phyloP scores from a whole-genome alignment of 2,329 filamentous ascomycete genomes.

The Pestalotiopsis sp. region DNA sequence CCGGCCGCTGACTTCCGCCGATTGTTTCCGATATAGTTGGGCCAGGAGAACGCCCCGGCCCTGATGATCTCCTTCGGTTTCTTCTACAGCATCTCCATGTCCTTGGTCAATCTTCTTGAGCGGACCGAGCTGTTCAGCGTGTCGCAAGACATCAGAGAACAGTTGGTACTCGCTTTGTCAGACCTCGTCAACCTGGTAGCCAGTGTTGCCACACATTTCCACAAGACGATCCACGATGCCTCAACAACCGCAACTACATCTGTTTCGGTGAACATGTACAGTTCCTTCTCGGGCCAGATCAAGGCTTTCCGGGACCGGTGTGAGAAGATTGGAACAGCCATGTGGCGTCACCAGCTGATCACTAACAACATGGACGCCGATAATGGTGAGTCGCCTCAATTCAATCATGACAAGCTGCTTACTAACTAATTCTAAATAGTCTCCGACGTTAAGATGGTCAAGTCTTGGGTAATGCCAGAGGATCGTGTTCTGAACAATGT shows the following conservation, averaged over 20 bases:
- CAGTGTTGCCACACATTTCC: slow-evolving; percentile 22
- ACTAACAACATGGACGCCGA: slow-evolving; percentile 31
- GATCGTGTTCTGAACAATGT: slow-evolving; percentile 18
- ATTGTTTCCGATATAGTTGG: slow-evolving; percentile 15
- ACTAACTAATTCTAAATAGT: slow-evolving; percentile 18
- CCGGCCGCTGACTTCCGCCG: not conserved
- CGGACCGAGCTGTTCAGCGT: slow-evolving; percentile 22
- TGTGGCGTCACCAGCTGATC: slow-evolving; percentile 33
- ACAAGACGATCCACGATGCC: slow-evolving; percentile 19
- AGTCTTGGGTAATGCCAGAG: slow-evolving; percentile 29
- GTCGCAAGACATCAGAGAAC: slow-evolving; percentile 21
- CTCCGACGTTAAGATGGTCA: slow-evolving; percentile 30
- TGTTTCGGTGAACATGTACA: slow-evolving; percentile 27
- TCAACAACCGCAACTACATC: slow-evolving; percentile 11
- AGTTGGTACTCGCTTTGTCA: slow-evolving; percentile 21
- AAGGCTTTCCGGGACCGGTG: slow-evolving; percentile 21
- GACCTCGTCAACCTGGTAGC: slow-evolving; percentile 24
- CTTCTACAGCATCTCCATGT: slow-evolving; percentile 23
- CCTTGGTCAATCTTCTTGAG: slow-evolving; percentile 23
- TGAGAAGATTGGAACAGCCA: slow-evolving; percentile 20
- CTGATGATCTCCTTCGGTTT: slow-evolving; percentile 22
- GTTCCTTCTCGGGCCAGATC: slow-evolving; percentile 19
- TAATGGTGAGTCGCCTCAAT: slow-evolving; percentile 22
- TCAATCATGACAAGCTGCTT: not conserved
- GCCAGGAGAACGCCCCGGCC: slow-evolving; percentile 22